Conservation (phyloP, 2,329 filamentous ascomycete species). For the Zasmidium angulare region DNA sequence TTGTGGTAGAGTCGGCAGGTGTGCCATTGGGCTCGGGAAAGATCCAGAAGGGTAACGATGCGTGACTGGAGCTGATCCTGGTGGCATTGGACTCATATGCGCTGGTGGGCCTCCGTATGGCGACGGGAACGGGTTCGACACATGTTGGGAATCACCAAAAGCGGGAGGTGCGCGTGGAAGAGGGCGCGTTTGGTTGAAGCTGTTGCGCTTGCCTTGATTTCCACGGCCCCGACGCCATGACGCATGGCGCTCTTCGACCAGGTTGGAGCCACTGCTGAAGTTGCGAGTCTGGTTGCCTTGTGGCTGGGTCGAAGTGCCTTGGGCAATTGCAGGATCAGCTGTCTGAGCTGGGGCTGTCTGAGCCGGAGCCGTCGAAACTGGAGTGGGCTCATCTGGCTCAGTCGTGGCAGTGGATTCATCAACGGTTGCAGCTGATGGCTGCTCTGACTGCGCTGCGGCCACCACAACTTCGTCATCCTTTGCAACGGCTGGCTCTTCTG, state of each 20-base stretch:
- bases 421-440: too few species aligned
- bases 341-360: not conserved
- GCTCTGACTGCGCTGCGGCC: too few species aligned
- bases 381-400: not conserved
- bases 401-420: too few species aligned
- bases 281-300: not conserved
- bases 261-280: not conserved
- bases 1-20: not conserved
- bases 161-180: not conserved
- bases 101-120: not conserved
- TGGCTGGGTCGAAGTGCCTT: not conserved
- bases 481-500: too few species aligned
- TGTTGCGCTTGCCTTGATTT: slow-evolving; percentile 1
- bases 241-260: not conserved
- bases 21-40: not conserved
- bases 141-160: not conserved
- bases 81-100: not conserved
- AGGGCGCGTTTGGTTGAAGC: slow-evolving; percentile 3
- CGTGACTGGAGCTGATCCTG: not conserved
- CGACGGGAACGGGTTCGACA: not conserved
- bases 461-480: too few species aligned
- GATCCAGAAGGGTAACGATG: not conserved
- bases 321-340: not conserved
- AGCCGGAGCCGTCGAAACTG: not conserved
- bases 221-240: slow-evolving; percentile 1